Base-by-base conservation (phyloP, 2,329 filamentous ascomycete species). In the Anisogramma anomala region DNA sequence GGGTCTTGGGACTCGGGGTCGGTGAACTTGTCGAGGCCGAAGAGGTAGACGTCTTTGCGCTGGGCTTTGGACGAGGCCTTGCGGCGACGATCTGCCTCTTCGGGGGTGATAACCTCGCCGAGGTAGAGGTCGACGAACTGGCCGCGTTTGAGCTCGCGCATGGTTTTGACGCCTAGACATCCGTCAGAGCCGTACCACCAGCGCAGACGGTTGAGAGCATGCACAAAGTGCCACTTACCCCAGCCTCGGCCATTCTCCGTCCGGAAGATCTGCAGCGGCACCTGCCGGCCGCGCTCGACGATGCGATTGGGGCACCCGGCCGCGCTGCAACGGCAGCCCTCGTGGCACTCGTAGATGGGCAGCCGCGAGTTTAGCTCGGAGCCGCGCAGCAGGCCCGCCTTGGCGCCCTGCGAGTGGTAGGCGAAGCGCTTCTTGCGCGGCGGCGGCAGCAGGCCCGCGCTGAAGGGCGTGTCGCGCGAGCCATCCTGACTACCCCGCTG, bases 61-160 rank as follows among this genome's bases (percentile, higher is more conserved):
- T 74, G 67, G 0, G 71, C 70, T 3, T 72, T 60, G 22, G 66
- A 64, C 2, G 76, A 71, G 0, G 65, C 60, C 1, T 65, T 62
- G 6, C 84, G 79, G 3, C 85, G 77, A 2, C 66, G 63, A 13
- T 78, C 69, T 0, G 84, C 82, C 59, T 88, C 77, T 2, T 58
- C 51, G 0, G 69, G 65, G 1, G 76, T 79, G 50, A 84, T 77
- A 42, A 82, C 66, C 55, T 83, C 78, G 10, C 85, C 84, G 6
- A 87, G 68, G 53, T 91, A 93, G 6, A 72, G 74, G 55, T 89
- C 85, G 30, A 93, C 75, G 52, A 87, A 91, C 49, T 88, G 82
- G 3, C 85, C 85, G 48, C 71, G 68, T 41, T 72, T 71, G 2
- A 93, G 72, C 15, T 76, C 65, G 3, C 79, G 66, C 3, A 71